Base-by-base conservation (phyloP, 352 stramenopile genomes). In the Phytophthora hibernalis region DNA sequence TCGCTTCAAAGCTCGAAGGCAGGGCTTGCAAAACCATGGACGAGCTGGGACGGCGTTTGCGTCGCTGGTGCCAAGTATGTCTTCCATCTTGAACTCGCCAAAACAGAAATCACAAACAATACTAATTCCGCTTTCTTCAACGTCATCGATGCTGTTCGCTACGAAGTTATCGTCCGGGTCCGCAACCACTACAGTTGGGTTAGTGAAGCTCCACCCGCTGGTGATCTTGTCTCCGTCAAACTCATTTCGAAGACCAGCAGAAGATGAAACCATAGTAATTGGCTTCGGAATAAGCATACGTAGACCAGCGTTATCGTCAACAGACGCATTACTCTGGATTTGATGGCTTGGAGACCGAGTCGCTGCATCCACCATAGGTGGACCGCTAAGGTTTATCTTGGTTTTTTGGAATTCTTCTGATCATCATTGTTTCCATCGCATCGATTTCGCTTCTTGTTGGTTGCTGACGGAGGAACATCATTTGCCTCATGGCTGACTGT, bases 61-160 rank as follows among this genome's bases (percentile, higher is more conserved):
- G 21, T 85, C 58, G 16, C 69, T 70, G 12, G 74, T 81, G 13
- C 74, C 77, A 0, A 93, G 35, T 1, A 90, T 70, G 18, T 93
- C 82, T 16, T 77, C 52, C 83, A 92, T 84, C 31, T 85, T 82
- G 55, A 92, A 92, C 57, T 93, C 87, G 13, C 70, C 68, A 22
- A 90, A 82, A 64, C 87, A 94, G 13, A 90, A 82, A 48, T 93
- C 87, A 40, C 86, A 93, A n/a, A 93, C 65, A 18, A 94, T 86
- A 15, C 82, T 63, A 24, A 93, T 74, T 74, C 70, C 16, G 70
- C 75, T 65, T 49, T 85, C 74, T 24, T 87, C 71, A 13, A 77
- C 62, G 47, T 72, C 63, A 31, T 68, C 69, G n/a, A 57, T 26
- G 49, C 72, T 59, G n/a, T 22, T 48, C 13, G 30, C 20, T 18